These are phyloP conservation scores for Flaveria sonorensis DNA, from an alignment of 129 eudicot species.

Conservation along the genomic window DNA sequence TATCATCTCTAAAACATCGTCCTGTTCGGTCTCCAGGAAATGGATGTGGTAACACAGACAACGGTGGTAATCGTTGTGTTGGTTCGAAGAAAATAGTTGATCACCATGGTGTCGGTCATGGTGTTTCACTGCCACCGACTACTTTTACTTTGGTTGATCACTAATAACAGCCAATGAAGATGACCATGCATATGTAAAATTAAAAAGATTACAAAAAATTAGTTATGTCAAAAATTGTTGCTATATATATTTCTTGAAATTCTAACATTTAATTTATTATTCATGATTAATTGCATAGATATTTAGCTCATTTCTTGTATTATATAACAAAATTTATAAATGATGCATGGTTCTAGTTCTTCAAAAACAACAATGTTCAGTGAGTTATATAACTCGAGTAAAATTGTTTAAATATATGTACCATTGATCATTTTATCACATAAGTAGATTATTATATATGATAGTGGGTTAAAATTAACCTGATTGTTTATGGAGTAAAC, in stretches of 20 bases:
- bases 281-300: not conserved
- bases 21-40: constrained; percentile 30
- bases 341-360: not conserved
- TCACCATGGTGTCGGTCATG: not conserved
- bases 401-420: too few species aligned
- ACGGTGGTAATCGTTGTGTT: constrained; percentile 35
- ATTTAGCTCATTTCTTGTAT: not conserved
- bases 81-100: constrained; percentile 34
- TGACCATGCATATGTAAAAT: not conserved
- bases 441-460: too few species aligned
- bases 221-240: not conserved
- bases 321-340: not conserved
- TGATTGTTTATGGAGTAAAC: too few species aligned
- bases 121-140: not conserved
- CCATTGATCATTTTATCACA: too few species aligned
- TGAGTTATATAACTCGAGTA: too few species aligned
- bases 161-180: not conserved
- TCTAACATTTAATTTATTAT: not conserved
- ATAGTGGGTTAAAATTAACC: too few species aligned
- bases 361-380: not conserved
- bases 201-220: not conserved
- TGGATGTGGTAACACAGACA: constrained; percentile 33
- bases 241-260: not conserved
- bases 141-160: constrained; percentile 4
- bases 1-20: constrained; percentile 32